Evolutionary conservation across 2,329 filamentous ascomycete genomes (phyloP).

Genomic region (Pseudocercospora eumusae): DNA sequence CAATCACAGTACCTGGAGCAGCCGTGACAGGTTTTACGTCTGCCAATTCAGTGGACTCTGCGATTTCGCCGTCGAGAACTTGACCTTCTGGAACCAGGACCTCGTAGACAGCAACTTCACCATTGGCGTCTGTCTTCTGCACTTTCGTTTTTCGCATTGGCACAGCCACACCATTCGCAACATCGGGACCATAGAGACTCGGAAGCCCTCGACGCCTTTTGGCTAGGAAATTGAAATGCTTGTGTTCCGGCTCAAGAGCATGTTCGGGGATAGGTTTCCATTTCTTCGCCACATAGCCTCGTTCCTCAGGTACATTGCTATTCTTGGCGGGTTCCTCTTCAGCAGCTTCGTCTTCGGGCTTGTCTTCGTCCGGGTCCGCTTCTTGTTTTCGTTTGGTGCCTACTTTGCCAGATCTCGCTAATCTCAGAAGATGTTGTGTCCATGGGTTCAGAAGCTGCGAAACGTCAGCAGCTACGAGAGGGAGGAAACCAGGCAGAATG

Average conservation of each 20-base stretch:
- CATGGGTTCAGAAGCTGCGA: constrained; percentile 66
- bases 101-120: constrained; percentile 81
- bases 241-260: constrained; percentile 59
- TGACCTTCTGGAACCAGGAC: constrained; percentile 79
- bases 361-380: constrained; percentile 58
- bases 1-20: constrained; percentile 60
- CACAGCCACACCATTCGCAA: constrained; percentile 31
- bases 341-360: constrained; percentile 45
- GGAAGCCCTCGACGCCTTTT: constrained; percentile 62
- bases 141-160: constrained; percentile 78
- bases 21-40: constrained; percentile 52
- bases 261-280: constrained; percentile 60
- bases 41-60: constrained; percentile 55
- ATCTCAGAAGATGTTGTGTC: constrained; percentile 78
- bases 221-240: constrained; percentile 57
- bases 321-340: constrained; percentile 47
- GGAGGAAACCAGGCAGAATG: background rate
- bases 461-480: background rate
- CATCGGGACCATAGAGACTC: constrained; percentile 49
- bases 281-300: constrained; percentile 59
- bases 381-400: constrained; percentile 65
- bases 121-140: constrained; percentile 68
- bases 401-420: constrained; percentile 68
- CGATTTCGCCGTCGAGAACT: constrained; percentile 76
- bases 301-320: constrained; percentile 32